phyloP scores from a whole-genome alignment of 2,329 filamentous ascomycete species.

The Trichoderma afroharzianum region DNA sequence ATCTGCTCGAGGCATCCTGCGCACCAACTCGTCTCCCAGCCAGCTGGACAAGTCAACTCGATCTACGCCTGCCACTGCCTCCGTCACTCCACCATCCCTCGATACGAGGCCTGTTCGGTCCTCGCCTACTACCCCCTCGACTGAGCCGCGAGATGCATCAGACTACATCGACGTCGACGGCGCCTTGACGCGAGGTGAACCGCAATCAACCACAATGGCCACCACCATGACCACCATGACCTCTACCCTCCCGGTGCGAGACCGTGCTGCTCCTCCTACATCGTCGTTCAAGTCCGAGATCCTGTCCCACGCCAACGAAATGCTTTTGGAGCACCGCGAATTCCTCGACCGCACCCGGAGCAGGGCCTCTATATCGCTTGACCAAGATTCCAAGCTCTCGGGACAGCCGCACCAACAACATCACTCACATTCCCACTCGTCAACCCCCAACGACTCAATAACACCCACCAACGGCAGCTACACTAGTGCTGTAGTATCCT shows the following conservation, averaged over 20 bases:
- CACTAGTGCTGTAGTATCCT: slow-evolving; percentile 19
- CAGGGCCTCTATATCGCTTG: slow-evolving; percentile 33
- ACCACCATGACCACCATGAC: slow-evolving; percentile 25
- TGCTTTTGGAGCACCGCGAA: slow-evolving; percentile 35
- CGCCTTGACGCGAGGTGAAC: slow-evolving; percentile 34
- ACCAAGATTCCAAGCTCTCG: slow-evolving; percentile 30
- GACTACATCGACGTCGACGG: slow-evolving; percentile 34
- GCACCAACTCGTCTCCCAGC: slow-evolving; percentile 22
- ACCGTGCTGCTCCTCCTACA: slow-evolving; percentile 31
- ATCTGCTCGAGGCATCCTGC: slow-evolving; percentile 52
- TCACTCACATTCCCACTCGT: slow-evolving; percentile 23
- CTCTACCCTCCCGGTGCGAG: slow-evolving; percentile 26
- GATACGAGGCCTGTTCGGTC: neutral
- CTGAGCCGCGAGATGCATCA: slow-evolving; percentile 33
- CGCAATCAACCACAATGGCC: slow-evolving; percentile 30
- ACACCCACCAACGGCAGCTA: slow-evolving; percentile 23
- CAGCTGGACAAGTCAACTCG: neutral
- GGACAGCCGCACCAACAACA: slow-evolving; percentile 23
- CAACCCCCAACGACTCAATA: slow-evolving; percentile 28
- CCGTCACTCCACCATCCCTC: neutral
- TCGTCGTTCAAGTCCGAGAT: slow-evolving; percentile 32
- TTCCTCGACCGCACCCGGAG: slow-evolving; percentile 30
- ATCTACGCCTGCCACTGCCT: neutral
- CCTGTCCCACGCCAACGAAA: slow-evolving; percentile 34
- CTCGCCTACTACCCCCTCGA: neutral